These are phyloP conservation scores for Syzygium grande DNA, from an alignment of 345 rosid species.

Conservation along the genomic window DNA sequence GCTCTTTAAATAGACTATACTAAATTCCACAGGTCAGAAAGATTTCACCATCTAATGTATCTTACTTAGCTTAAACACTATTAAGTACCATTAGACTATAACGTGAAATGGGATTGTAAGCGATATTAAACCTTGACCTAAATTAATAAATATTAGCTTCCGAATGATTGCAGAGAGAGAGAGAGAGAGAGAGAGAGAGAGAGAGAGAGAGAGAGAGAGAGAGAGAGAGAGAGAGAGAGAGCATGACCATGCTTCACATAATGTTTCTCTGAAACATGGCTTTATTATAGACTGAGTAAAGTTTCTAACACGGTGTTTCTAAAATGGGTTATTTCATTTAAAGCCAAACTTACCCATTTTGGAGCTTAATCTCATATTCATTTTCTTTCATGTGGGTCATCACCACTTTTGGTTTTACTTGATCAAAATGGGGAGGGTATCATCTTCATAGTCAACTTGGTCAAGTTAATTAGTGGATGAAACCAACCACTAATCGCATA, in stretches of 20 bases:
- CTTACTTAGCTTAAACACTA: neutral
- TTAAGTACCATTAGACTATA: neutral
- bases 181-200: neutral
- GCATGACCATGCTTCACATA: neutral
- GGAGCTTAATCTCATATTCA: neutral
- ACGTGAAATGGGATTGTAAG: neutral
- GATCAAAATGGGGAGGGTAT: neutral
- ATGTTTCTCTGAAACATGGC: neutral
- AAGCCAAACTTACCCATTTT: neutral
- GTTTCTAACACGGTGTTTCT: neutral
- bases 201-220: neutral
- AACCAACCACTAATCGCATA: neutral
- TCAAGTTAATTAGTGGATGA: neutral
- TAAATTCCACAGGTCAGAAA: neutral
- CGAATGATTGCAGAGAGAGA: neutral
- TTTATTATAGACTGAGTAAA: neutral
- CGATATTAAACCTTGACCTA: neutral
- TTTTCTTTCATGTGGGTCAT: neutral
- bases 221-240: neutral
- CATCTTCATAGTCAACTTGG: neutral
- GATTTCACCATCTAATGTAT: neutral
- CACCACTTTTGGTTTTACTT: neutral
- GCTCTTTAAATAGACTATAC: neutral
- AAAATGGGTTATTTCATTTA: neutral
- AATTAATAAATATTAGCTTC: neutral